phyloP scores from a whole-genome alignment of 106 monocot species.

The Ottelia alismoides region DNA sequence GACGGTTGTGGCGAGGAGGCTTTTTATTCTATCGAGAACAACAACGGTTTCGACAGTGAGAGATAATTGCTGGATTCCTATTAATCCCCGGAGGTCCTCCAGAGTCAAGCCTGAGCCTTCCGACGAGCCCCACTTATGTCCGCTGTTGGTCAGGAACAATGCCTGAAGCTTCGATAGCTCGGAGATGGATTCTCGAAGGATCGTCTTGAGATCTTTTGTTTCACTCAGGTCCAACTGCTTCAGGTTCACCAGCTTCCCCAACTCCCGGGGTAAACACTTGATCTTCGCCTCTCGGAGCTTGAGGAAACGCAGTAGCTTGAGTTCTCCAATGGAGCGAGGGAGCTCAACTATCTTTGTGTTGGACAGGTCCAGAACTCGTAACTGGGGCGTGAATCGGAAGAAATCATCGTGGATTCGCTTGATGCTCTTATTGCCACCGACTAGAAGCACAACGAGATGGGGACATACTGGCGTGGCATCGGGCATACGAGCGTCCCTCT shows the following conservation, averaged over 20 bases:
- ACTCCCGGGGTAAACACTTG: background rate
- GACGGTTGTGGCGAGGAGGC: background rate
- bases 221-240: background rate
- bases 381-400: background rate
- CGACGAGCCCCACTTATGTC: background rate
- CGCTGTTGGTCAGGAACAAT: background rate
- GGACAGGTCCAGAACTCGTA: conserved; percentile 8
- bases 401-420: background rate
- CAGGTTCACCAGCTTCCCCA: conserved; percentile 2
- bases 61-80: background rate
- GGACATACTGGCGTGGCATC: background rate
- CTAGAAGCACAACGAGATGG: background rate
- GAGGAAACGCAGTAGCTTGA: background rate
- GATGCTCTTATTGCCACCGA: background rate
- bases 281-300: background rate
- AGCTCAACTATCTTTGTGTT: background rate
- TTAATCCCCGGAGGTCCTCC: background rate
- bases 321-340: background rate
- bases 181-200: background rate
- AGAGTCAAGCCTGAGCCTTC: background rate
- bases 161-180: background rate
- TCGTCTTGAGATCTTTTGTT: background rate
- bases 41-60: background rate
- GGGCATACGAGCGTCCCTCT: background rate
- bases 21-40: background rate